Conservation (phyloP, 306 rosid genomes). For the Fagus crenata region DNA sequence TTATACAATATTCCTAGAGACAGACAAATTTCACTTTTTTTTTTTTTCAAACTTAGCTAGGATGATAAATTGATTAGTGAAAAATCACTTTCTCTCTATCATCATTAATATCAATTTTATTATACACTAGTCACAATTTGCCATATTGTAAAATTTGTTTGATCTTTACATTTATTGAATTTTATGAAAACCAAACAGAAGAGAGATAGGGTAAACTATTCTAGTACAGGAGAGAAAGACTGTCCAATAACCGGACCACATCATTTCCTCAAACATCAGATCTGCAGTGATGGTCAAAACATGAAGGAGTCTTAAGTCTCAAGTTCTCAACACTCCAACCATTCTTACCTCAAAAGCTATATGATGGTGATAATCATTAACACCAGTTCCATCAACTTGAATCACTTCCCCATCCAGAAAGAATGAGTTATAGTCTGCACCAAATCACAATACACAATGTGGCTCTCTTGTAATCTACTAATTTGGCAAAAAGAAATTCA, state of each 20-base stretch:
- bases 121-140: too few species aligned
- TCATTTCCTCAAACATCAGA: slow-evolving; percentile 34
- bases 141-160: too few species aligned
- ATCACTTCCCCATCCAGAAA: background rate
- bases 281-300: slow-evolving; percentile 18
- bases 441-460: background rate
- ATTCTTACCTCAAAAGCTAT: background rate
- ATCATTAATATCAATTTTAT: too few species aligned
- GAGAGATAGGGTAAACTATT: slow-evolving; percentile 7
- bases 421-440: background rate
- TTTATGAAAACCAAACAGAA: background rate
- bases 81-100: too few species aligned
- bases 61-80: too few species aligned
- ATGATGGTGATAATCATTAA: background rate
- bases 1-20: too few species aligned
- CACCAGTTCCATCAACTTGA: slow-evolving; percentile 3
- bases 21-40: too few species aligned
- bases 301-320: background rate
- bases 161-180: too few species aligned
- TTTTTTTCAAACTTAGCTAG: too few species aligned
- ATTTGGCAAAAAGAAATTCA: background rate
- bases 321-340: background rate
- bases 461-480: background rate
- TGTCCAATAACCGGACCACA: slow-evolving; percentile 35
- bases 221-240: background rate